phyloP scores from a whole-genome alignment of 495 filamentous ascomycete species.

The Annulohypoxylon stygium region DNA sequence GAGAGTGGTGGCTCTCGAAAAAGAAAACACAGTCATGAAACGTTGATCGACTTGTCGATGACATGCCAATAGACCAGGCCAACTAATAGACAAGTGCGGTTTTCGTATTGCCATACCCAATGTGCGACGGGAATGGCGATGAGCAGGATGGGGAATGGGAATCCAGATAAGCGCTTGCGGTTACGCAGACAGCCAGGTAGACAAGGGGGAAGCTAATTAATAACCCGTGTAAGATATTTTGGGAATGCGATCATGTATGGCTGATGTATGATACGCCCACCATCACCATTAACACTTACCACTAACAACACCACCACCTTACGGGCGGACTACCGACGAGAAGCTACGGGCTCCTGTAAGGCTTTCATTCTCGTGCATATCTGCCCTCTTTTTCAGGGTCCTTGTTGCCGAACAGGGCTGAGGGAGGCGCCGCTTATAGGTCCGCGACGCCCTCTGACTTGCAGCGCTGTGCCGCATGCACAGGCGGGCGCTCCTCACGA shows the following conservation, averaged over 20 bases:
- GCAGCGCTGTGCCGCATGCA: slow-evolving; percentile 41
- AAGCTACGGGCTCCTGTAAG: background rate
- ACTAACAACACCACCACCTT: background rate
- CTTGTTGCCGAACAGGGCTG: slow-evolving; percentile 45
- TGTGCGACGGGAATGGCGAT: slow-evolving; percentile 17
- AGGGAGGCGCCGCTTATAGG: slow-evolving; percentile 40
- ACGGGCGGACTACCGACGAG: slow-evolving; percentile 21
- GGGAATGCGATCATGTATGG: slow-evolving; percentile 18
- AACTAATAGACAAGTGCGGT: background rate
- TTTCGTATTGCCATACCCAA: slow-evolving; percentile 14
- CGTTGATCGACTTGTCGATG: slow-evolving; percentile 8
- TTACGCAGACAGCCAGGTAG: slow-evolving; percentile 2
- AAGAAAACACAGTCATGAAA: slow-evolving; percentile 10
- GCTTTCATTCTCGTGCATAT: background rate
- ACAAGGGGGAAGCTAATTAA: background rate
- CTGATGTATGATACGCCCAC: background rate
- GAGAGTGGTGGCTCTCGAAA: too few species aligned
- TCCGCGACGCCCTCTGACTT: slow-evolving; percentile 32
- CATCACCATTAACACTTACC: too few species aligned
- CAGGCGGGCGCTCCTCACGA: slow-evolving; percentile 18
- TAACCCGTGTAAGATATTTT: slow-evolving; percentile 32
- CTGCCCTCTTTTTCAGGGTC: slow-evolving; percentile 2
- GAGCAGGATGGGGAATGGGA: background rate
- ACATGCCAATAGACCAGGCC: slow-evolving; percentile 18
- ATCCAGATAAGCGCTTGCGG: slow-evolving; percentile 45